Conservation (phyloP, 768 basidiomycete species). For the Daedalea quercina region DNA sequence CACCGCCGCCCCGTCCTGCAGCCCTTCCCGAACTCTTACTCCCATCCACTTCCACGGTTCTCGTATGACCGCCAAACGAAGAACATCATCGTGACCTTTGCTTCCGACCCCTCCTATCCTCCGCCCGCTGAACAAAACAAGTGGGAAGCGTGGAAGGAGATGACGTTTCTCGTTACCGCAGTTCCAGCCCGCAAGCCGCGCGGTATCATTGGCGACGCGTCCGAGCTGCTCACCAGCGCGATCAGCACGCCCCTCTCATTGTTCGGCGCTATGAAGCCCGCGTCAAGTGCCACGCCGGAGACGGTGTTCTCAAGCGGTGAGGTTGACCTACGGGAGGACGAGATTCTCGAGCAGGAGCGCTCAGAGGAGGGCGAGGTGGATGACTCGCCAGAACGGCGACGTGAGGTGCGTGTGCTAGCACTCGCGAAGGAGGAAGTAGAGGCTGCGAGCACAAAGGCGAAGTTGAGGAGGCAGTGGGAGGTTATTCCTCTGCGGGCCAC, state of each 20-base stretch:
- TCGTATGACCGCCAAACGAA: conserved; percentile 46
- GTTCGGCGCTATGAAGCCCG: conserved; percentile 29
- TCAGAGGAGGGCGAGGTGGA: conserved; percentile 77
- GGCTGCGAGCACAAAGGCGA: conserved; percentile 27
- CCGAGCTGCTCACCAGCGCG: conserved; percentile 55
- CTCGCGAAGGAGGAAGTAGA: conserved; percentile 31
- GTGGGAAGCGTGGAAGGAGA: conserved; percentile 41
- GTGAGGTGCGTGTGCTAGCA: conserved; percentile 50
- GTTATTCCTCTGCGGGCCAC: conserved; percentile 36
- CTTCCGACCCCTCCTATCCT: conserved; percentile 60
- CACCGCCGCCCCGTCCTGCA: conserved; percentile 70
- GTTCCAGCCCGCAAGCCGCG: conserved; percentile 65
- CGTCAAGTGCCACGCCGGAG: conserved; percentile 42
- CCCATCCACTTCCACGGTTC: conserved; percentile 73
- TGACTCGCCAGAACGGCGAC: conserved; percentile 51
- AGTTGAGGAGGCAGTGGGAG: conserved; percentile 42
- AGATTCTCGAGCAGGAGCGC: conserved; percentile 72
- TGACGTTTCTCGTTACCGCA: conserved; percentile 55
- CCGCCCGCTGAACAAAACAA: conserved; percentile 12
- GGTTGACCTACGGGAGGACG: conserved; percentile 72
- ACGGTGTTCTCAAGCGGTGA: conserved; percentile 53
- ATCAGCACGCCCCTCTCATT: conserved; percentile 54
- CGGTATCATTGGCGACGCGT: conserved; percentile 65
- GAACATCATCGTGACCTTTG: conserved; percentile 56
- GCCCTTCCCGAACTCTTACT: conserved; percentile 73